These are phyloP conservation scores for Olyra latifolia DNA, from an alignment of 176 grass and related monocot species.

Conservation along the genomic window DNA sequence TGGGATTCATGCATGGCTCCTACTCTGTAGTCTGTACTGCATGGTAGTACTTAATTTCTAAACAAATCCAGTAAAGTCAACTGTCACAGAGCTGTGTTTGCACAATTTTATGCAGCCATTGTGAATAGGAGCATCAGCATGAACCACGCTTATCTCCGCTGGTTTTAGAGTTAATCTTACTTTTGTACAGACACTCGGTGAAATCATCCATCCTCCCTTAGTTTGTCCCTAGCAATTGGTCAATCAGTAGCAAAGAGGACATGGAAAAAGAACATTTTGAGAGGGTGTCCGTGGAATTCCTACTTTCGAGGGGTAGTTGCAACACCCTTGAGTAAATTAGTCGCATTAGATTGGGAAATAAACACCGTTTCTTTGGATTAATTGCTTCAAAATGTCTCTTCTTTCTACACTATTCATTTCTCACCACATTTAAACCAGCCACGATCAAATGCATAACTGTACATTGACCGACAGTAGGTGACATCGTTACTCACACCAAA, in stretches of 20 bases:
- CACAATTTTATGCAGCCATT: neutral
- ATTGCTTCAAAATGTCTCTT: too few relatives aligned
- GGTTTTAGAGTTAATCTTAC: neutral
- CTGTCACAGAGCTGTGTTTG: neutral
- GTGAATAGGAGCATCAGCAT: neutral
- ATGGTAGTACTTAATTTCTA: neutral
- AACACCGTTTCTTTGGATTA: too few relatives aligned
- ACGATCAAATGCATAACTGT: too few relatives aligned
- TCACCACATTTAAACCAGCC: too few relatives aligned
- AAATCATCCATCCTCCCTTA: neutral
- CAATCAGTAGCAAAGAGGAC: neutral
- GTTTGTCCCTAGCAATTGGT: neutral
- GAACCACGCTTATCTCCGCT: neutral
- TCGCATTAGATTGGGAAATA: too few relatives aligned
- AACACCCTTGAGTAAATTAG: too few relatives aligned
- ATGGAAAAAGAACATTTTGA: neutral
- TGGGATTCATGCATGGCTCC: constrained; percentile 27
- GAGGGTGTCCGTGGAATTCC: too few relatives aligned
- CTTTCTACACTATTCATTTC: too few relatives aligned
- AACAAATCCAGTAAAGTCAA: constrained; percentile 23
- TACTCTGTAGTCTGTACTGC: constrained; percentile 1
- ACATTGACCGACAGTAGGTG: too few relatives aligned
- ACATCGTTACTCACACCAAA: too few relatives aligned
- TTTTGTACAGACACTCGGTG: neutral
- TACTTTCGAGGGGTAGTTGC: too few relatives aligned